phyloP scores from a whole-genome alignment of 1,139 yeast genomes.

The Sugiyamaella pinicola region DNA sequence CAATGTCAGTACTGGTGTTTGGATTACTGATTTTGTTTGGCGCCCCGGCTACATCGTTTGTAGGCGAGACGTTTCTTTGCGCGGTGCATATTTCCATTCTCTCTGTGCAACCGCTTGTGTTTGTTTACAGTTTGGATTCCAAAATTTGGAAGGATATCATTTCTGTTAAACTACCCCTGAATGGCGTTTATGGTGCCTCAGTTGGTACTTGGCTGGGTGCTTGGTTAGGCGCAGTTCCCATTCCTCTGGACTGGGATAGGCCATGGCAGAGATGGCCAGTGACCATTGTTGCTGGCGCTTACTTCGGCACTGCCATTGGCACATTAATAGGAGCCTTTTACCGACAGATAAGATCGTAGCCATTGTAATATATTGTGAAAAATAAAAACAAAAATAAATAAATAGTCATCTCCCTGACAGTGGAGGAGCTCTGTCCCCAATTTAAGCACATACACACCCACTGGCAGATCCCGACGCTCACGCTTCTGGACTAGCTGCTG shows the following conservation, averaged over 20 bases:
- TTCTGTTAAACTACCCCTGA: constrained; percentile 40
- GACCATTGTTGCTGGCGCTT: constrained; percentile 80
- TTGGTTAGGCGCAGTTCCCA: constrained; percentile 92
- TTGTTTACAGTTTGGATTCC: constrained; percentile 60
- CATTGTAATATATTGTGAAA: not conserved
- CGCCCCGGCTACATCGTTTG: constrained; percentile 68
- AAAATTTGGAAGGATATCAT: constrained; percentile 49
- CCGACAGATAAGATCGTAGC: constrained; percentile 3
- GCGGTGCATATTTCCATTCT: constrained; percentile 67
- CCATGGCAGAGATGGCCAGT: constrained; percentile 99
- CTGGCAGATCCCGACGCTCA: too few relatives aligned
- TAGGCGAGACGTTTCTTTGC: constrained; percentile 62
- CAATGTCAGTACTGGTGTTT: constrained; percentile 57
- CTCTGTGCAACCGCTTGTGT: constrained; percentile 63
- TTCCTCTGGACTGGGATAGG: constrained; percentile 97
- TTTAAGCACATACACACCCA: too few relatives aligned
- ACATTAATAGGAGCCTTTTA: constrained; percentile 36
- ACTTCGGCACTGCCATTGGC: constrained; percentile 70
- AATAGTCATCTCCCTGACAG: not conserved
- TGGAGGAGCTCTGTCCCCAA: not conserved
- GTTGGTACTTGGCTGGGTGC: constrained; percentile 68
- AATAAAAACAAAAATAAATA: too few relatives aligned
- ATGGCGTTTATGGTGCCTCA: constrained; percentile 44
- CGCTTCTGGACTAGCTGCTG: too few relatives aligned
- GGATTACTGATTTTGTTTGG: constrained; percentile 69